Evolutionary conservation across 371 early-diverging fungal species (phyloP).

Genomic region (Mucor mucedo): DNA sequence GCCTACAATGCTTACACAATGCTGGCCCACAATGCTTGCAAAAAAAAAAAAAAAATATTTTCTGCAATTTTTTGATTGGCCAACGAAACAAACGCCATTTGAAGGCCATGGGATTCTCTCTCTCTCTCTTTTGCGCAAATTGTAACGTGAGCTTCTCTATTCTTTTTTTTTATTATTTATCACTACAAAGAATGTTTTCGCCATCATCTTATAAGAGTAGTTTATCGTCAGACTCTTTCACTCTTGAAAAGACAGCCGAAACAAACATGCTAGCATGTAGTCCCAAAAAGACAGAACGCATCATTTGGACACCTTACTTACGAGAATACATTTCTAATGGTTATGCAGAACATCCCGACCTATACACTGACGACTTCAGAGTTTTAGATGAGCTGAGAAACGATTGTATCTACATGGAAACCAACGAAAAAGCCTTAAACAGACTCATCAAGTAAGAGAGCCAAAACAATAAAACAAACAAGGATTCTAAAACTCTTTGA

Average conservation of each 20-base stretch:
- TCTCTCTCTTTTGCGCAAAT: no score
- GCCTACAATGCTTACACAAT: no score
- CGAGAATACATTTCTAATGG: constrained; percentile 74
- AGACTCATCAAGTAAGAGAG: constrained; percentile 66
- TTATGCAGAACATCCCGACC: constrained; percentile 85
- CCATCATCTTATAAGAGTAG: constrained; percentile 8
- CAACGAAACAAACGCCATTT: no score
- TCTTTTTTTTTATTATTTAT: no score
- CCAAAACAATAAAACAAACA: neutral
- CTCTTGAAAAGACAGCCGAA: constrained; percentile 7
- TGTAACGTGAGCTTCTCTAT: no score
- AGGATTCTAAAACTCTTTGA: neutral
- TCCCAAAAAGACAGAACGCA: constrained; percentile 60
- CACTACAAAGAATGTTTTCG: neutral
- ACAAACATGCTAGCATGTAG: constrained; percentile 62
- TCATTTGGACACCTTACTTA: constrained; percentile 62
- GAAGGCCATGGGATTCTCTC: no score
- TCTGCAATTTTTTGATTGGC: no score
- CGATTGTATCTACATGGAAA: constrained; percentile 73
- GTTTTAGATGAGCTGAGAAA: constrained; percentile 79
- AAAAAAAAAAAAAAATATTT: neutral
- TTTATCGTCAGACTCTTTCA: constrained; percentile 1
- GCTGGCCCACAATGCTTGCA: no score
- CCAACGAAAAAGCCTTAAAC: constrained; percentile 71
- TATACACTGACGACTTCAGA: constrained; percentile 86